These are phyloP conservation scores for Coniochaeta sp. DNA, from an alignment of 2,329 filamentous ascomycete genomes.

Conservation along the genomic window DNA sequence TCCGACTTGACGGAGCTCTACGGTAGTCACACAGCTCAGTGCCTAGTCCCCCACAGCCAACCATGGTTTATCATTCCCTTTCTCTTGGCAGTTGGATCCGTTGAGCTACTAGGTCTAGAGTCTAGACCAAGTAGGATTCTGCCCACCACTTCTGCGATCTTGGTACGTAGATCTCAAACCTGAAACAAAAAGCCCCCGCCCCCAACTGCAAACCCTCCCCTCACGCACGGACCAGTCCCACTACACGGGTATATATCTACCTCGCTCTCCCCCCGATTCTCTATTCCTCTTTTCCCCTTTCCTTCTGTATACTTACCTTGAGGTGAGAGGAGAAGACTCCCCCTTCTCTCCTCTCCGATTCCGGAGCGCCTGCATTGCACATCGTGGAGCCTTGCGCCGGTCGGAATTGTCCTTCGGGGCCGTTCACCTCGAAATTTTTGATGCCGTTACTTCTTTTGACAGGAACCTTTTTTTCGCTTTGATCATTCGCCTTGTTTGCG, in stretches of 20 bases:
- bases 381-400: background rate
- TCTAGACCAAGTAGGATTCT: background rate
- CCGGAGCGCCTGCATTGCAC: background rate
- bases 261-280: background rate
- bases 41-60: too few relatives aligned
- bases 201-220: background rate
- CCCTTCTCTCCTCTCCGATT: too few relatives aligned
- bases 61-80: too few relatives aligned
- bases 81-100: too few relatives aligned
- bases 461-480: background rate
- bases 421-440: conserved; percentile 1
- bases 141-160: too few relatives aligned
- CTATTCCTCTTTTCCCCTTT: background rate
- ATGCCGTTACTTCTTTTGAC: background rate
- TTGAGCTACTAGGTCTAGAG: too few relatives aligned
- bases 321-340: too few relatives aligned
- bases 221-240: background rate
- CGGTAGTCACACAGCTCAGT: too few relatives aligned
- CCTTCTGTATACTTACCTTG: background rate
- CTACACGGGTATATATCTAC: background rate
- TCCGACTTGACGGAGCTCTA: too few relatives aligned
- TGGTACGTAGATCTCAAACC: too few relatives aligned
- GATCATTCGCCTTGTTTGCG: background rate
- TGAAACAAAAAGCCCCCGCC: background rate
- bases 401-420: conserved; percentile 1